Percentiles rank a stretch among this genome's conserved stretches.
These are phyloP conservation scores for Globisporangium paddicum DNA, from an alignment of 352 stramenopile genomes.

Conservation along the genomic window DNA sequence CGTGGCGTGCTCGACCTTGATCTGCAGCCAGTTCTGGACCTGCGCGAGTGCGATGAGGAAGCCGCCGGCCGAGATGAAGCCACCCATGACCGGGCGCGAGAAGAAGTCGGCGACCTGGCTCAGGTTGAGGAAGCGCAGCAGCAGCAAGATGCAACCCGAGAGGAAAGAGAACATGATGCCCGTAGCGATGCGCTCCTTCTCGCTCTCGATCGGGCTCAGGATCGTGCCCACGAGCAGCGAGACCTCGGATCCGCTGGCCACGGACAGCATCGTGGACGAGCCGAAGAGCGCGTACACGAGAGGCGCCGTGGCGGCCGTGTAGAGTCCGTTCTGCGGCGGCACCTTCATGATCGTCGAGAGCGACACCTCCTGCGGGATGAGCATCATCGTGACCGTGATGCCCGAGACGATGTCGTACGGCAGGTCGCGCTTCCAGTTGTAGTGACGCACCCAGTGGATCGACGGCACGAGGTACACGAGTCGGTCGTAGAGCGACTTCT, in stretches of 20 bases:
- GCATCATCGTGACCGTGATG: slow-evolving; percentile 79
- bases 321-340: slow-evolving; percentile 85
- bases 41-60: slow-evolving; percentile 91
- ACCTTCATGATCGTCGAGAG: slow-evolving; percentile 87
- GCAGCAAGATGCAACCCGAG: slow-evolving; percentile 65
- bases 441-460: too few species aligned
- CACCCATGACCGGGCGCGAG: slow-evolving; percentile 83
- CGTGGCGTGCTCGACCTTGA: slow-evolving; percentile 44
- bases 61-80: slow-evolving; percentile 85
- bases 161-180: slow-evolving; percentile 60
- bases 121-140: slow-evolving; percentile 74
- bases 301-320: slow-evolving; percentile 76
- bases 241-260: slow-evolving; percentile 73
- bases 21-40: slow-evolving; percentile 74
- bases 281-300: slow-evolving; percentile 86
- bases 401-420: slow-evolving; percentile 48
- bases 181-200: slow-evolving; percentile 37
- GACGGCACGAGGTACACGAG: too few species aligned
- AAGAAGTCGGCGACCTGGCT: slow-evolving; percentile 88
- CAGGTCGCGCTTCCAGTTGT: slow-evolving; percentile 37
- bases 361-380: slow-evolving; percentile 85
- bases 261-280: slow-evolving; percentile 69
- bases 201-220: slow-evolving; percentile 35
- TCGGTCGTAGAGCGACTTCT: too few species aligned
- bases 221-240: slow-evolving; percentile 44